Evolutionary conservation across 1,284 basidiomycete genomes (phyloP), one percentile per base, ranked within the genome.

Genomic region (Garcileccinum viscosum): DNA sequence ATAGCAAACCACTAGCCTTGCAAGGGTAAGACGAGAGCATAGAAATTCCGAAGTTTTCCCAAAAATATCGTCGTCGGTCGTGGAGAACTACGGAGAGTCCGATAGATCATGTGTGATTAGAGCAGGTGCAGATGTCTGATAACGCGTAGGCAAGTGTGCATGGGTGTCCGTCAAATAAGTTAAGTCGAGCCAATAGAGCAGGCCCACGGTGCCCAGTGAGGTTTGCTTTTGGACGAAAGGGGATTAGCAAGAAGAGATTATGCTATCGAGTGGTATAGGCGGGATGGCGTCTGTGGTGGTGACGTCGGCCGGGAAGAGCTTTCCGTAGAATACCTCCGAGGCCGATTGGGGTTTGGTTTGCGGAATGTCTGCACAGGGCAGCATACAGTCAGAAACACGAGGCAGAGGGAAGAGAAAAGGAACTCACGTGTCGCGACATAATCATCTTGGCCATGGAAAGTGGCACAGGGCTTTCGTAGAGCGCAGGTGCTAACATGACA

Each of bases 401-500:
- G 38, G 44, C 37, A 53, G 42, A 60, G 24, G 22, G 17, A 27
- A n/a, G 9, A 24, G 40, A 66, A 44, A n/a, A 24, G 56, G 33
- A 6, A 58, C 80, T 56, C 68, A 78, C 77, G 67, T 78, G 77
- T 66, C 77, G 77, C 47, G 77, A 80, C 77, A 79, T 79, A 69
- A 79, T 79, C 30, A 79, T 71, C 69, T 79, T 79, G 64, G 77
- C 77, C 80, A 81, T 81, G 8, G 77, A 79, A 47, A 81, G 64
- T 40, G 77, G 77, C 50, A 80, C 69, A 40, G 75, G 79, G 71
- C n/a, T 81, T 67, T 79, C 78, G 38, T 81, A 79, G 17, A 81
- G 70, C 1, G 78, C 80, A 19, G 77, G 77, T 19, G 78, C 77
- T 80, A 32, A 30, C 5, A 33, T 50, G 4, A 35, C 27, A 8